phyloP scores from a whole-genome alignment of 2,329 filamentous ascomycete species.

The Pestalotiopsis fici region DNA sequence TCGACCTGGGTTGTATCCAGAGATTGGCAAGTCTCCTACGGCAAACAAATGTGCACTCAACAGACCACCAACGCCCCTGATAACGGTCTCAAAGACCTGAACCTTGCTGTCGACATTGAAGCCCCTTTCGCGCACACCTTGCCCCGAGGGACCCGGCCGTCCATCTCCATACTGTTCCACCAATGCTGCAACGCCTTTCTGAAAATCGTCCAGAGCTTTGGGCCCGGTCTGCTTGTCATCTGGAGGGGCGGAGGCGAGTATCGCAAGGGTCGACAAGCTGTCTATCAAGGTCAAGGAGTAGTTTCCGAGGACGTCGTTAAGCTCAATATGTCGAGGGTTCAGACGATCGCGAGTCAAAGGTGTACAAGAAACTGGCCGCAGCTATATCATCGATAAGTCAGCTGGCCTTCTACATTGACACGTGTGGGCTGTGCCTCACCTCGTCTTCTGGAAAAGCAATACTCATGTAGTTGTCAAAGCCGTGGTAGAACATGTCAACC shows the following conservation, averaged over 20 bases:
- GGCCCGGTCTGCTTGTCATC: constrained; percentile 52
- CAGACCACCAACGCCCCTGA: constrained; percentile 86
- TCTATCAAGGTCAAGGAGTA: constrained; percentile 96
- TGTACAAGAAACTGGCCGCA: constrained; percentile 82
- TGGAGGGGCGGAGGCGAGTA: constrained; percentile 76
- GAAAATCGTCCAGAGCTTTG: constrained; percentile 73
- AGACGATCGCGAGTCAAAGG: constrained; percentile 82
- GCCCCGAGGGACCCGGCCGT: constrained; percentile 64
- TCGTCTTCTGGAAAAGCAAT: constrained; percentile 96
- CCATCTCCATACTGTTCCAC: constrained; percentile 89
- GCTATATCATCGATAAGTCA: constrained; percentile 40
- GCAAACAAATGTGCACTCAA: constrained; percentile 94
- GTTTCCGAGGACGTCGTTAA: constrained; percentile 96
- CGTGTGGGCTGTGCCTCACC: constrained; percentile 36
- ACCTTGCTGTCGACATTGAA: constrained; percentile 98
- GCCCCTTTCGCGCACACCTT: constrained; percentile 72
- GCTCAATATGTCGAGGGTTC: constrained; percentile 77
- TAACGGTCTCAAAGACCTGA: constrained; percentile 97
- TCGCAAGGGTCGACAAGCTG: constrained; percentile 90
- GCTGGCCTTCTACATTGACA: not conserved
- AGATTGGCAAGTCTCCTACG: constrained; percentile 84
- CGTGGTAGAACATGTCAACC: constrained; percentile 91
- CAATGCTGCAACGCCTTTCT: constrained; percentile 74
- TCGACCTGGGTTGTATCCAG: constrained; percentile 65
- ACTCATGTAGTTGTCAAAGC: constrained; percentile 91